Evolutionary conservation across 192 early-diverging fungal genomes (phyloP).

Genomic region (Diversispora eburnea): DNA sequence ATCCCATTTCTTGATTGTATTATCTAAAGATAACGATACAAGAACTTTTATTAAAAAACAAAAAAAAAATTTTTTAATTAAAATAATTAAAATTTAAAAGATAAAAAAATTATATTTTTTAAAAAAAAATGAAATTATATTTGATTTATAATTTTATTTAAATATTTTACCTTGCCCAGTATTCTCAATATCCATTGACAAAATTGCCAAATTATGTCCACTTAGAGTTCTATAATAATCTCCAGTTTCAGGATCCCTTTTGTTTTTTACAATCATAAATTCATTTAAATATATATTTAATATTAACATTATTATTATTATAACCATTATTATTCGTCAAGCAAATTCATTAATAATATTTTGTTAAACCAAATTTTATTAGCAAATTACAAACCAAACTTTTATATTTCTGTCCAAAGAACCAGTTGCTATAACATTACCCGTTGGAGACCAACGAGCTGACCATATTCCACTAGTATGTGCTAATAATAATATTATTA

Average conservation of each 20-base stretch:
- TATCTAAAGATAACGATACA: slow-evolving; percentile 66
- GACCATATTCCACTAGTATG: slow-evolving; percentile 75
- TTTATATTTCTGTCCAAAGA: slow-evolving; percentile 71
- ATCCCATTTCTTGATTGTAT: slow-evolving; percentile 69
- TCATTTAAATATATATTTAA: too few relatives aligned
- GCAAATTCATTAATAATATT: not conserved
- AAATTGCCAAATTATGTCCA: slow-evolving; percentile 72
- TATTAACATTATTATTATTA: not conserved
- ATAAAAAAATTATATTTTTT: too few relatives aligned
- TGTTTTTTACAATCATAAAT: too few relatives aligned
- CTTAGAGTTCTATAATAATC: slow-evolving; percentile 48
- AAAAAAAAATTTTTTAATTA: not conserved
- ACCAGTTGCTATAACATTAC: slow-evolving; percentile 58
- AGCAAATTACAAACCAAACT: slow-evolving; percentile 53
- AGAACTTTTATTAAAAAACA: slow-evolving; percentile 39
- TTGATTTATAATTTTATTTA: not conserved
- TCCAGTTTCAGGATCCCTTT: slow-evolving; percentile 57
- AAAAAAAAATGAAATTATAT: slow-evolving; percentile 34
- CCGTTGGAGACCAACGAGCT: slow-evolving; percentile 61
- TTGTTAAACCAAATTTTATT: not conserved
- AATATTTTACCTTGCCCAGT: slow-evolving; percentile 43
- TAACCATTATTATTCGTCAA: not conserved
- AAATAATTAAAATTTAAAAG: slow-evolving; percentile 3
- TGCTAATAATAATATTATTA: slow-evolving; percentile 39
- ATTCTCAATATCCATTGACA: slow-evolving; percentile 58